phyloP scores from a whole-genome alignment of 116 monocot genomes.

The Cymodocea nodosa region DNA sequence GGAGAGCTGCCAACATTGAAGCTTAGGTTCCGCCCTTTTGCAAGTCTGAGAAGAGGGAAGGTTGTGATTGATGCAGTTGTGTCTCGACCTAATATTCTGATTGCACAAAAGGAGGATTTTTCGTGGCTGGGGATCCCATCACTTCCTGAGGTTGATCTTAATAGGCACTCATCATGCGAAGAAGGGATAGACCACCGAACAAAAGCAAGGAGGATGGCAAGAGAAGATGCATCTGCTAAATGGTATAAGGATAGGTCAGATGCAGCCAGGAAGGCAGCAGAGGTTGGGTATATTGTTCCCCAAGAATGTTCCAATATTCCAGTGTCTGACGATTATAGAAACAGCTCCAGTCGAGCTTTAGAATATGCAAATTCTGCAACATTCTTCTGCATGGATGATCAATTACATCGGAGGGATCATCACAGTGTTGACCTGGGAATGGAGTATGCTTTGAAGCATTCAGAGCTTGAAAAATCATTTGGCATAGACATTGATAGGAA shows the following conservation, averaged over 20 bases:
- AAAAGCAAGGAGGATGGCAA: slow-evolving; percentile 62
- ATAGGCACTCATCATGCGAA: slow-evolving; percentile 47
- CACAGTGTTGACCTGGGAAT: slow-evolving; percentile 41
- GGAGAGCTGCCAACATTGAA: slow-evolving; percentile 64
- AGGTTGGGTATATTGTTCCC: slow-evolving; percentile 65
- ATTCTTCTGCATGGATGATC: slow-evolving; percentile 49
- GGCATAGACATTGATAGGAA: slow-evolving; percentile 38
- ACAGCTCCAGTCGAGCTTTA: slow-evolving; percentile 9
- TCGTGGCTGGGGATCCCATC: slow-evolving; percentile 90
- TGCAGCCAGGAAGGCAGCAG: slow-evolving; percentile 58
- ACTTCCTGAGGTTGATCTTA: slow-evolving; percentile 31
- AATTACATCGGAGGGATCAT: slow-evolving; percentile 53
- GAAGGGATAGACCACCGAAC: slow-evolving; percentile 94
- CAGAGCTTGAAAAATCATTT: slow-evolving; percentile 75
- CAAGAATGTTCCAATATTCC: slow-evolving; percentile 14
- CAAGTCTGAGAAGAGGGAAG: slow-evolving; percentile 82
- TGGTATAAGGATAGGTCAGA: slow-evolving; percentile 45
- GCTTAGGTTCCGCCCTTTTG: slow-evolving; percentile 68
- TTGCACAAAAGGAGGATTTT: slow-evolving; percentile 85
- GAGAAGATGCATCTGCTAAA: slow-evolving; percentile 37
- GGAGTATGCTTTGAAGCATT: slow-evolving; percentile 67
- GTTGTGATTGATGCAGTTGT: slow-evolving; percentile 82
- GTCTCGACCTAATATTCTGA: slow-evolving; percentile 50
- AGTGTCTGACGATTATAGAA: slow-evolving; percentile 16
- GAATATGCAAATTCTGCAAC: slow-evolving; percentile 24